Percentiles rank a stretch among this genome's conserved stretches.
phyloP scores from a whole-genome alignment of 371 early-diverging fungal species.

The Apophysomyces sp. region DNA sequence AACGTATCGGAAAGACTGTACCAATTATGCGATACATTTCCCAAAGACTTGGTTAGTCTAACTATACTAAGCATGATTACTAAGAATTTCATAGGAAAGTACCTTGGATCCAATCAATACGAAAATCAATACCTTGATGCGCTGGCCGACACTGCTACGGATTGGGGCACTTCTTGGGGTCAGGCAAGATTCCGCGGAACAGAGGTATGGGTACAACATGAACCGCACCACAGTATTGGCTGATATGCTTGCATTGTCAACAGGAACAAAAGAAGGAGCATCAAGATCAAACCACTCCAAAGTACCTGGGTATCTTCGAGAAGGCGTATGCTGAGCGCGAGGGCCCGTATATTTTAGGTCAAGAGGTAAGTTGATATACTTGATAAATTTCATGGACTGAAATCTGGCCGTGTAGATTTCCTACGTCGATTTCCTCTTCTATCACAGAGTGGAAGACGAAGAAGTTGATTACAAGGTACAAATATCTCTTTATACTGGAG shows the following conservation, averaged over 20 bases:
- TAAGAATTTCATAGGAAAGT: conserved; percentile 16
- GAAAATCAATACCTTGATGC: conserved; percentile 20
- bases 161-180: not conserved
- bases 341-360: conserved; percentile 28
- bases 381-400: not conserved
- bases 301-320: conserved; percentile 4
- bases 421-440: conserved; percentile 31
- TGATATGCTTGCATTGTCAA: not conserved
- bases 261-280: conserved; percentile 10
- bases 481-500: not conserved
- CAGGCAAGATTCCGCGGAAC: not conserved
- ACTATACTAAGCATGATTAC: not conserved
- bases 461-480: not conserved
- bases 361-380: conserved; percentile 4
- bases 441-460: conserved; percentile 17
- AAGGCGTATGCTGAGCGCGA: not conserved
- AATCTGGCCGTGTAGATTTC: conserved; percentile 4
- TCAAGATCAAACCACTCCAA: not conserved
- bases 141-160: not conserved
- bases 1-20: conserved; percentile 16
- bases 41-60: conserved; percentile 14
- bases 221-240: too few species aligned
- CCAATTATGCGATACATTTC: conserved; percentile 23
- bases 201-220: conserved; percentile 13
- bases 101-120: conserved; percentile 21